Evolutionary conservation across 2,329 filamentous ascomycete genomes (phyloP), one percentile per base, ranked within the genome.

Genomic region (Plenodomus tracheiphilus): DNA sequence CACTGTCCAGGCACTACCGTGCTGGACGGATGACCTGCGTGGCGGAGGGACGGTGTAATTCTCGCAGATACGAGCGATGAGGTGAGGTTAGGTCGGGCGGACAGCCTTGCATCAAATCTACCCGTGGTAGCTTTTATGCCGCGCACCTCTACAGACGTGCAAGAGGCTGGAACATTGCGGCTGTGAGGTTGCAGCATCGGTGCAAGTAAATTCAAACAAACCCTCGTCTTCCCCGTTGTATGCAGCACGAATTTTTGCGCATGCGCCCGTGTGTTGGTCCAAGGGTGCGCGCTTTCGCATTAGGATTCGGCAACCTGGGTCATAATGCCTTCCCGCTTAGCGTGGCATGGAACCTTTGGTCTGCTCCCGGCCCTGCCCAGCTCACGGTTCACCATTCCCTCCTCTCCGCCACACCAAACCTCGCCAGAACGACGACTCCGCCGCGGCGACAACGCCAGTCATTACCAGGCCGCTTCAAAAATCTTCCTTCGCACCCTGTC

Each of bases 291-390:
- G 28, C 15, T 10, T 10, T 32, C 11, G 28, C 28, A 32, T 32
- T 32, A 8, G 28, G 9, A 32, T 53, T 50, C 53, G 50, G 46
- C 53, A 43, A 47, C 39, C 46, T 46, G 47, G 47, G 50, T n/a
- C 47, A 41, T 42, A 49, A 53, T 54, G 43, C 38, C 37, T 44
- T 25, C 49, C 45, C 47, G 43, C 46, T 49, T 53, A 58, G 50
- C 50, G 42, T 47, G 47, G 50, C 43, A 53, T 46, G 41, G 50
- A 51, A 50, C 43, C 47, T 53, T 47, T 47, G 16, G 35, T 19
- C 35, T 37, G 35, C 49, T 43, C 51, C 43, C 41, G 46, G 47
- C 51, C 46, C 49, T 39, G 38, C 44, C 45, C 52, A 32, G 28
- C 28, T 32, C 28, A 32, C 54, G 49, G 48, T 53, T 45, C 47